Evolutionary conservation across 805 yeast genomes (phyloP).

Genomic region (Cyberlindnera nakhonratchasimensis): DNA sequence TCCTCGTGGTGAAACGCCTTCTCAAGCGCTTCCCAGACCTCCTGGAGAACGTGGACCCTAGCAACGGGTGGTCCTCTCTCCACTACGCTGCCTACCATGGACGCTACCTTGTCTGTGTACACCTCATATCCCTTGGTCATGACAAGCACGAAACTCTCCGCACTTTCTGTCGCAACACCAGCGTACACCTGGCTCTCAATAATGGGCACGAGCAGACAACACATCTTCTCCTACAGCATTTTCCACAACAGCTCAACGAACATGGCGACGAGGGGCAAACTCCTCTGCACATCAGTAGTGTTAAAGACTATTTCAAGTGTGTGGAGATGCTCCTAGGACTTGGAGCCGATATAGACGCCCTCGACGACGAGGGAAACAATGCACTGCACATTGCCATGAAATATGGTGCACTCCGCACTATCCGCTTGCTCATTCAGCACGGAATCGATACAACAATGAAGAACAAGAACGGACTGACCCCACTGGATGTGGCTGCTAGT

Average conservation of each 20-base stretch:
- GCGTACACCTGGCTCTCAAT: conserved; percentile 65
- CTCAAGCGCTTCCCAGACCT: conserved; percentile 67
- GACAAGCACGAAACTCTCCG: conserved; percentile 47
- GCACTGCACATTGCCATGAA: conserved; percentile 83
- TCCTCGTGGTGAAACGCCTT: conserved; percentile 59
- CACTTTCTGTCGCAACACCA: conserved; percentile 57
- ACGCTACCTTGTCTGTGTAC: conserved; percentile 62
- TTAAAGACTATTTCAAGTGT: conserved; percentile 58
- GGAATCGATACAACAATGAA: conserved; percentile 45
- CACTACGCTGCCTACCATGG: conserved; percentile 81
- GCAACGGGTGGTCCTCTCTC: conserved; percentile 77
- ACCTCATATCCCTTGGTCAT: conserved; percentile 53
- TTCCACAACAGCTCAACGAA: conserved; percentile 49
- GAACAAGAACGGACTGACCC: conserved; percentile 63
- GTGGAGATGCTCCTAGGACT: conserved; percentile 61
- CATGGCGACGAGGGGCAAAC: conserved; percentile 49
- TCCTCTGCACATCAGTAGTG: conserved; percentile 67
- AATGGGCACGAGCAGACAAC: conserved; percentile 69
- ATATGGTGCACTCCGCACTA: conserved; percentile 57
- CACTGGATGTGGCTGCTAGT: conserved; percentile 56
- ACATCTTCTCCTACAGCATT: conserved; percentile 68
- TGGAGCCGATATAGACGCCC: conserved; percentile 72
- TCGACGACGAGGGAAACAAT: conserved; percentile 74
- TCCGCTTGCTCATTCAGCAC: conserved; percentile 48
- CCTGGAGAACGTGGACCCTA: conserved; percentile 62